Evolutionary conservation across 345 rosid genomes (phyloP), one percentile per base, ranked within the genome.

Genomic region (Arabidopsis suecica): DNA sequence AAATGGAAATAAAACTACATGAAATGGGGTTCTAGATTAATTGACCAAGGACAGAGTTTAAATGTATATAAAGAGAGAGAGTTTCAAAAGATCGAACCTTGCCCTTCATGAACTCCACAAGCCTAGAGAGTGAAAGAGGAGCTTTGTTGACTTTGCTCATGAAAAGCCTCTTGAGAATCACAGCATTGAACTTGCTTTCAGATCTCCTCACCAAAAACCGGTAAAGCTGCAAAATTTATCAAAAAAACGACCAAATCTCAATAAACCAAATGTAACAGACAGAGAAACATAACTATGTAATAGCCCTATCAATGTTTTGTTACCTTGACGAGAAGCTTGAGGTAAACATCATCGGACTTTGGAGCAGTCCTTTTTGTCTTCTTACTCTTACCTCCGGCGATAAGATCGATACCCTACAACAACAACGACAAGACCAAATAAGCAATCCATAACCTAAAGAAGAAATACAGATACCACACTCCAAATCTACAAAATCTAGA

Each of bases 61-160:
- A 5, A 41, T 32, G 6, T 5, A 44, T 42, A 18, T 7, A 16
- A 9, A 63, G 13, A 28, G n/a, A 48, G n/a, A 51, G 9, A 3
- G 34, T 9, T 13, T 42, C n/a, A 44, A 5, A 28, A 55, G 66
- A 8, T 44, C 66, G 7, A 60, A 95, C 99, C 97, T 95, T 95
- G 70, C 91, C 93, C 1, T 81, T 73, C 82, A 80, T 86, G 85
- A 73, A 90, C 0, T 61, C 70, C 11, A 84, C 67, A 30, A 95
- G 93, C 65, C 85, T 86, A 0, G 97, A 92, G 18, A 95, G 96
- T 3, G 98, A 95, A 2, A 95, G 86, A 0, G 97, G 93, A 0
- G 97, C 74, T 79, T 92, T 90, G 89, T 95, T 90, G 59, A 81
- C 86, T 82, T 92, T 95, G 86, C 98, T 90, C 99, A 95, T 95